phyloP scores from a whole-genome alignment of 1,284 basidiomycete genomes.

The Malassezia furfur region DNA sequence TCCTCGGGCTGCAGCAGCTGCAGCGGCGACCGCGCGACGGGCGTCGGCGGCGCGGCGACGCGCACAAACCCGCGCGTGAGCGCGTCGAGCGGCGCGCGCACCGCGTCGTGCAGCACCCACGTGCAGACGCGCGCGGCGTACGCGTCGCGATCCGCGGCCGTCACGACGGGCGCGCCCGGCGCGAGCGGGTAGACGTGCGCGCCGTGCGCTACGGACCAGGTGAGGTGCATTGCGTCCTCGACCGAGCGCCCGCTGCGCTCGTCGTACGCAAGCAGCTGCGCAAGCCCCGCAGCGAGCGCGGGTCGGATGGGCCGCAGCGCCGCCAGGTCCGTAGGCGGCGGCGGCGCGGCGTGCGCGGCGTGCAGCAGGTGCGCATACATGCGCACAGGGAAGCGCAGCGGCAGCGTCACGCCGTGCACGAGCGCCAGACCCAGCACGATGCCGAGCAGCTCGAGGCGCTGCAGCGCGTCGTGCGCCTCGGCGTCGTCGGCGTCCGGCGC shows the following conservation, averaged over 20 bases:
- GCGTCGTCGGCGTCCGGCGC: not conserved
- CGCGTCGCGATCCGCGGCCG: conserved; percentile 1
- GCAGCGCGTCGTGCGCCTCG: not conserved
- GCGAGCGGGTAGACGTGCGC: not conserved
- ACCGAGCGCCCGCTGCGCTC: conserved; percentile 1
- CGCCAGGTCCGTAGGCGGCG: conserved; percentile 9
- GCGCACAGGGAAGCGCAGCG: conserved; percentile 18
- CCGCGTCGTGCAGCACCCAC: conserved; percentile 1
- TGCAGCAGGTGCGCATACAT: conserved; percentile 23
- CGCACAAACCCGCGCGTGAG: conserved; percentile 19
- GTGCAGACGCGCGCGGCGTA: conserved; percentile 10
- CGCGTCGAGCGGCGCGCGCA: conserved; percentile 10
- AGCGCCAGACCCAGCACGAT: conserved; percentile 25
- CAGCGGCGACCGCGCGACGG: conserved; percentile 15
- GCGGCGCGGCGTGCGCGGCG: not conserved
- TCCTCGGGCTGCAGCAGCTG: conserved; percentile 6
- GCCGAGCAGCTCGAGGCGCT: conserved; percentile 21
- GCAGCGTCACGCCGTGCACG: conserved; percentile 24
- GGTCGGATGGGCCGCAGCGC: conserved; percentile 22
- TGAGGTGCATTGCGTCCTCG: conserved; percentile 2
- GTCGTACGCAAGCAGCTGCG: conserved; percentile 17
- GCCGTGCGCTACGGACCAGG: conserved; percentile 4
- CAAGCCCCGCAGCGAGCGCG: conserved; percentile 19
- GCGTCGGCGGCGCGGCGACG: conserved; percentile 15
- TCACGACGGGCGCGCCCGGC: not conserved